Percentiles rank a stretch among this genome's conserved stretches.
These are phyloP conservation scores for Camelina laxa DNA, from an alignment of 345 rosid genomes.

Conservation along the genomic window DNA sequence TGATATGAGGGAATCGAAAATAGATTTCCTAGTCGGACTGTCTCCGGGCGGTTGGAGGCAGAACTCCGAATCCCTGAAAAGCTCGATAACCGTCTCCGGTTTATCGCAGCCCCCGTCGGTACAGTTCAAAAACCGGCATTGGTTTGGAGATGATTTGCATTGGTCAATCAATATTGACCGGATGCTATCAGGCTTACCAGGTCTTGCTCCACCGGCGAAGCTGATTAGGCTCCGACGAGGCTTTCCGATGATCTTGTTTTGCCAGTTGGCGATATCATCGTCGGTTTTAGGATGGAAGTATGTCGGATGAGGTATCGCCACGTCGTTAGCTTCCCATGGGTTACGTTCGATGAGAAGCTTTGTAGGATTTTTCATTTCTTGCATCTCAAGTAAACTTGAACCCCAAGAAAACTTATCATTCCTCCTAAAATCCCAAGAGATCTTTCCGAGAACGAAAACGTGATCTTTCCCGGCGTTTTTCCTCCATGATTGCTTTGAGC, in stretches of 20 bases:
- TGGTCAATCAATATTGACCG: conserved; percentile 65
- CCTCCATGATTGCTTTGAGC: conserved; percentile 58
- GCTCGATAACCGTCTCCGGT: conserved; percentile 58
- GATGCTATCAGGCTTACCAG: conserved; percentile 59
- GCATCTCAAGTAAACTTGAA: conserved; percentile 60
- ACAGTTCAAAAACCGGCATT: conserved; percentile 64
- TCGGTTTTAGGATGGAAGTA: conserved; percentile 78
- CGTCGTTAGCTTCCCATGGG: conserved; percentile 82
- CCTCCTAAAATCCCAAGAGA: conserved; percentile 94
- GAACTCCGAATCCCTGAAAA: conserved; percentile 72
- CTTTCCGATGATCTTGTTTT: conserved; percentile 54
- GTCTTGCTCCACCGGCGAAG: conserved; percentile 79
- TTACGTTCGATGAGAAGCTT: conserved; percentile 85
- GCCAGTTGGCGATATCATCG: conserved; percentile 68
- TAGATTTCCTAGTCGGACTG: conserved; percentile 80
- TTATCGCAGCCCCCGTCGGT: conserved; percentile 52
- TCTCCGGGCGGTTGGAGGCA: conserved; percentile 91
- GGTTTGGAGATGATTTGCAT: conserved; percentile 48
- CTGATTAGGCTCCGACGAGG: conserved; percentile 53
- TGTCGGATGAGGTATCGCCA: conserved; percentile 87
- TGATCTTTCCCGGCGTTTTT: conserved; percentile 72
- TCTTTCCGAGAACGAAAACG: conserved; percentile 82
- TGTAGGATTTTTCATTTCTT: conserved; percentile 79
- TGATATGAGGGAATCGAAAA: conserved; percentile 75
- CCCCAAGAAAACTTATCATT: conserved; percentile 64